phyloP scores from a whole-genome alignment of 805 yeast species.

The Ogataea glucozyma region DNA sequence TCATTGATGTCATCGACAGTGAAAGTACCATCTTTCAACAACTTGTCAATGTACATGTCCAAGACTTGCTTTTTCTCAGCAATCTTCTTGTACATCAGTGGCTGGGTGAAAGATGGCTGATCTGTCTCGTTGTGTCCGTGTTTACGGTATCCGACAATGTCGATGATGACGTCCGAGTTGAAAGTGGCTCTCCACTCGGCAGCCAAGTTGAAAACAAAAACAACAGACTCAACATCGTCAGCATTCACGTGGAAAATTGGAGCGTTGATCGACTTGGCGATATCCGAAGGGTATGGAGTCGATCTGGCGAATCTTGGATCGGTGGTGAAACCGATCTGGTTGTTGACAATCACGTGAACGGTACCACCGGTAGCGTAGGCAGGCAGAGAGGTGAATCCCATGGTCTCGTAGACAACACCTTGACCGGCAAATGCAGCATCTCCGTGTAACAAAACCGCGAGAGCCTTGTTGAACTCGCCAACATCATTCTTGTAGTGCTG shows the following conservation, averaged over 20 bases:
- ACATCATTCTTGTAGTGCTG: slow-evolving; percentile 89
- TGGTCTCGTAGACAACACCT: slow-evolving; percentile 98
- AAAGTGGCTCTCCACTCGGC: slow-evolving; percentile 98
- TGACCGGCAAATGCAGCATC: slow-evolving; percentile 99
- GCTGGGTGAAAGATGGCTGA: slow-evolving; percentile 99
- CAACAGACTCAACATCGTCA: slow-evolving; percentile 92
- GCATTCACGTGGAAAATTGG: slow-evolving; percentile 99
- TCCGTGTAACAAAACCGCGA: slow-evolving; percentile 94
- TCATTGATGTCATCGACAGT: slow-evolving; percentile 87
- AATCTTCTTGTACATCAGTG: slow-evolving; percentile 91
- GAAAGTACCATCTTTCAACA: slow-evolving; percentile 85
- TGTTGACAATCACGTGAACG: slow-evolving; percentile 91
- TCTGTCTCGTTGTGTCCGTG: slow-evolving; percentile 99
- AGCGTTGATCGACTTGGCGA: slow-evolving; percentile 94
- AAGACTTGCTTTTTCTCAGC: slow-evolving; percentile 87
- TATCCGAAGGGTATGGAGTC: slow-evolving; percentile 96
- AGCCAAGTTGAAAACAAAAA: slow-evolving; percentile 90
- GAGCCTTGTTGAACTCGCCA: slow-evolving; percentile 79
- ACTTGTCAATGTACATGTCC: slow-evolving; percentile 78
- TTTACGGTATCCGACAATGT: slow-evolving; percentile 97
- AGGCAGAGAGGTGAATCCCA: slow-evolving; percentile 91
- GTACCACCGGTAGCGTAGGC: slow-evolving; percentile 99
- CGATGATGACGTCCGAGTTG: slow-evolving; percentile 95
- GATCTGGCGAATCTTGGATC: slow-evolving; percentile 98
- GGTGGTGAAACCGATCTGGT: slow-evolving; percentile 99